These are phyloP conservation scores for Pleurozium schreberi DNA, from an alignment of 225 moss, liverwort and hornwort genomes.

Conservation along the genomic window DNA sequence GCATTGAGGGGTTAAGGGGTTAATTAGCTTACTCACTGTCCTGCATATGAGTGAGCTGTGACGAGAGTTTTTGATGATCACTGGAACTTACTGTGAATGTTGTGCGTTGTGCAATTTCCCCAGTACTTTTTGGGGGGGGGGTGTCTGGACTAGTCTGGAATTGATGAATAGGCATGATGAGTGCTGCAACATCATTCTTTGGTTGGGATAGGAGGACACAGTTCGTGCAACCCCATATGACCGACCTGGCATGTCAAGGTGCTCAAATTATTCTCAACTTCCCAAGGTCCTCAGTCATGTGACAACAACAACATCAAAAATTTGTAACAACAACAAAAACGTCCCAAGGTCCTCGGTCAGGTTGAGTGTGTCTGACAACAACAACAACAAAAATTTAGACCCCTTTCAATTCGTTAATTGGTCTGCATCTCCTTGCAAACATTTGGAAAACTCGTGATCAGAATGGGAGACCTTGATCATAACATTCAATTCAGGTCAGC, in stretches of 20 bases:
- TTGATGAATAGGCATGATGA: neutral
- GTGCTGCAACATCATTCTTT: neutral
- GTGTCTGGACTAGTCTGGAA: too few relatives aligned
- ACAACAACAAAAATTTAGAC: neutral
- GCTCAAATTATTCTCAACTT: neutral
- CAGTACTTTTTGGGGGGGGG: neutral
- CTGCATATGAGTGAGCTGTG: neutral
- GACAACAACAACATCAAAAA: too few relatives aligned
- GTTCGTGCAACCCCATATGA: neutral
- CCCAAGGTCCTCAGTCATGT: too few relatives aligned
- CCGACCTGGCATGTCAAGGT: neutral
- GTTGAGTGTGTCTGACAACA: neutral
- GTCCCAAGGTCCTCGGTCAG: too few relatives aligned
- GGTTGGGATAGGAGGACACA: neutral
- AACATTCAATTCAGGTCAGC: neutral
- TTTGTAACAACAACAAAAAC: too few relatives aligned
- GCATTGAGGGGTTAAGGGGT: too few relatives aligned
- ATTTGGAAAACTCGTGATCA: neutral
- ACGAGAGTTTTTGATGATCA: neutral
- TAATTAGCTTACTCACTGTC: neutral
- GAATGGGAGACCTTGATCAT: neutral
- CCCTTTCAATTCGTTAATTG: neutral
- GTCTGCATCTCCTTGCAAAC: neutral
- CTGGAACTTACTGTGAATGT: neutral
- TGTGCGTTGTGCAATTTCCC: neutral